Evolutionary conservation across 2,329 filamentous ascomycete genomes (phyloP).

Genomic region (Coniochaeta prunicola): DNA sequence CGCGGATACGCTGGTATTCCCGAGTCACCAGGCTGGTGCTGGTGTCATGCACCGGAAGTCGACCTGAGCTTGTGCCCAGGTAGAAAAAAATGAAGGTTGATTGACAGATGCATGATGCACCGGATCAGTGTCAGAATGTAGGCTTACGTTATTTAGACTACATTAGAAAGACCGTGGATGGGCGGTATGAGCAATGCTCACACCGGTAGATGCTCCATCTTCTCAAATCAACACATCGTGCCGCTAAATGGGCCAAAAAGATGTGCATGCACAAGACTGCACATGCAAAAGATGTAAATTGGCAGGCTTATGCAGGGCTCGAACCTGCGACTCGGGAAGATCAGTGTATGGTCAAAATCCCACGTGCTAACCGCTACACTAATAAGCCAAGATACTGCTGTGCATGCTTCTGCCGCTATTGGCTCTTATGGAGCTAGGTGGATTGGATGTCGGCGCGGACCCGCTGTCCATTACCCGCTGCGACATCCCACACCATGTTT

Average conservation of each 20-base stretch:
- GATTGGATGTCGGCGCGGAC: background rate
- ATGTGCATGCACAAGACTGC: background rate
- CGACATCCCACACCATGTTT: too few species aligned
- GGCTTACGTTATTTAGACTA: too few species aligned
- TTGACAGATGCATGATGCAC: background rate
- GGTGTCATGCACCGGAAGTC: slow-evolving; percentile 22
- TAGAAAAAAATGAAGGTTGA: background rate
- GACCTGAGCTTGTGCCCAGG: background rate
- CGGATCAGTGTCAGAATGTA: background rate
- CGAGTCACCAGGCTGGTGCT: slow-evolving; percentile 63
- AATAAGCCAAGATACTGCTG: slow-evolving; percentile 1
- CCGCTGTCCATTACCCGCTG: background rate
- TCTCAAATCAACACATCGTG: too few species aligned
- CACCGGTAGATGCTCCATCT: too few species aligned
- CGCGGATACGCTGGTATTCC: slow-evolving; percentile 80
- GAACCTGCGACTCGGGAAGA: slow-evolving; percentile 4
- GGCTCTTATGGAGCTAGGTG: background rate
- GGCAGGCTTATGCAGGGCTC: slow-evolving; percentile 2
- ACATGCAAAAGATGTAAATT: background rate
- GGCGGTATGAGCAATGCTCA: too few species aligned
- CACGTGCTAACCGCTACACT: slow-evolving; percentile 3
- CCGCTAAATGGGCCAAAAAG: too few species aligned
- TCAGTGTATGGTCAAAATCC: background rate
- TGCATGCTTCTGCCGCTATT: background rate
- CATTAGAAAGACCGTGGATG: too few species aligned